These are phyloP conservation scores for Pseudogymnoascus sp. DNA, from an alignment of 2,329 filamentous ascomycete genomes.

Conservation along the genomic window DNA sequence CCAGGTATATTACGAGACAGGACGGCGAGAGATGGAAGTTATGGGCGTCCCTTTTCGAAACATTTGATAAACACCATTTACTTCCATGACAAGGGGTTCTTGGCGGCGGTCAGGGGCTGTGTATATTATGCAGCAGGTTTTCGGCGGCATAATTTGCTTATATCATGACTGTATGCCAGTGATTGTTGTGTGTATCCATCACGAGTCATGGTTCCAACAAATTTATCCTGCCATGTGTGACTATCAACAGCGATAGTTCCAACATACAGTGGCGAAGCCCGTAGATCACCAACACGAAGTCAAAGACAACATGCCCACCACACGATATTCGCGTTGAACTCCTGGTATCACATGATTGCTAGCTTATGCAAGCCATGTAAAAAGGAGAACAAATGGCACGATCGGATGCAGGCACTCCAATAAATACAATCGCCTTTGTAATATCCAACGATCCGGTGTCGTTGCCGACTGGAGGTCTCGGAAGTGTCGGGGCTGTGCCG, in stretches of 20 bases:
- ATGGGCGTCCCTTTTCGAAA: neutral
- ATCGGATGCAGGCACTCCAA: neutral
- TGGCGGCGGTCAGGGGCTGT: neutral
- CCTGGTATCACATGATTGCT: neutral
- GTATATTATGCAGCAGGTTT: neutral
- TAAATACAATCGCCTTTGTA: neutral
- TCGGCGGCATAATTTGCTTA: neutral
- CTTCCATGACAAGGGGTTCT: neutral
- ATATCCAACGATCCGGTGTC: neutral
- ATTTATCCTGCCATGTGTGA: neutral
- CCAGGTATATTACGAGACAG: neutral
- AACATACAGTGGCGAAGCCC: neutral
- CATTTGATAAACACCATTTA: neutral
- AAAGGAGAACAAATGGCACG: neutral
- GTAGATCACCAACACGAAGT: neutral
- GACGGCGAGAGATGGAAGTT: neutral
- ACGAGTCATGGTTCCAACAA: neutral
- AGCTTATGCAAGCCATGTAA: neutral
- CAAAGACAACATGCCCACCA: neutral
- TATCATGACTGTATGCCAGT: neutral
- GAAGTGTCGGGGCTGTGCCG: neutral
- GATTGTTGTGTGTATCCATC: neutral
- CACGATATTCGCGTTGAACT: neutral
- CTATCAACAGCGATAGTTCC: neutral
- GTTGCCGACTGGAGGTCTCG: neutral